Base-by-base conservation (phyloP, 2,329 filamentous ascomycete genomes). In the Purpureocillium lavendulum region DNA sequence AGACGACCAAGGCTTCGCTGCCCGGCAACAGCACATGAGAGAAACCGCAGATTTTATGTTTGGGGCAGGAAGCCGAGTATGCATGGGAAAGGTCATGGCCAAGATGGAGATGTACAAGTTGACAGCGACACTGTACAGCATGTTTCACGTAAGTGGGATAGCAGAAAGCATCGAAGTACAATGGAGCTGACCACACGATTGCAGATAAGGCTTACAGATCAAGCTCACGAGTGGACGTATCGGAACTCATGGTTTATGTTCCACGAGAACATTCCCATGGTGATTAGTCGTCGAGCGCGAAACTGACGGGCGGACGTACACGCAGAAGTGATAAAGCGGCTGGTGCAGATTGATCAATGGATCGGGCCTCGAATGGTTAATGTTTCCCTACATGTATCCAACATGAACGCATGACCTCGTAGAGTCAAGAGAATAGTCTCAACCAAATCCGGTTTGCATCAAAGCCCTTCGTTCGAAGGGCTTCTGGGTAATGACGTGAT, bases 41-140 rank as follows among this genome's bases (percentile, higher is more conserved):
- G 52, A 58, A 24, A 47, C 58, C 0, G 59, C 34, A 1, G 47
- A 62, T 31, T 40, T 67, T 1, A 53, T 53, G 14, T 69, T 67
- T 46, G 65, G 64, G 7, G 58, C 54, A 1, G 65, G 64, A 2
- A 59, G 57, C 5, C 55, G 62, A 10, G 58, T 61, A 7, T 67
- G 66, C 38, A 44, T 66, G 18, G 63, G 64, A 3, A 56, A 60
- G 40, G 51, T 63, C 38, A 44, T 65, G 13, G 54, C 51, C 11
- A 42, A 49, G 41, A 45, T 60, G 42, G 53, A 64, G 43, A 43
- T 62, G 15, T 59, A 59, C 41, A 64, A 64, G 49, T 44, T 60
- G 2, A 48, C 58, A 4, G 56, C 70, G 4, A 70, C 66, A n/a
- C 41, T 74, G 35, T 59, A 70, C 45, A 49, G 46, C 7, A 57